A percentile compares a stretch with the other conserved stretches of the same genome.
phyloP scores from a whole-genome alignment of 805 yeast species.

The Blastobotrys terrestris region DNA sequence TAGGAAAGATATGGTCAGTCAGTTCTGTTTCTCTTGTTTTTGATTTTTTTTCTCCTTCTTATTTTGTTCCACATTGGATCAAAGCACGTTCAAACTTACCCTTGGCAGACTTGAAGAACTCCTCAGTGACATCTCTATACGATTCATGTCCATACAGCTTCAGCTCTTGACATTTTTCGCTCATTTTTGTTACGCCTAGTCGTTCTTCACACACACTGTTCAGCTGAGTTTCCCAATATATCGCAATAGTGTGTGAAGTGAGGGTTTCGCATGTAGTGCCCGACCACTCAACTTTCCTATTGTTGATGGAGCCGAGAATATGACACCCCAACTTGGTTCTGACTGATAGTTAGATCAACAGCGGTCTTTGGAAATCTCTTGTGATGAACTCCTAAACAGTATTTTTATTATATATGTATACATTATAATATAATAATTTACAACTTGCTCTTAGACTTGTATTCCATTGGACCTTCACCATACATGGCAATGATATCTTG shows the following conservation, averaged over 20 bases:
- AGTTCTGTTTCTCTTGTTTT: too few species aligned
- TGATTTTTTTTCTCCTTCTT: too few species aligned
- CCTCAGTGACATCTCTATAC: slow-evolving; percentile 26
- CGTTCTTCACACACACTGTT: too few species aligned
- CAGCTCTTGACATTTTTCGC: slow-evolving; percentile 11
- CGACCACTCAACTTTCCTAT: neutral
- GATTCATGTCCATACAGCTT: slow-evolving; percentile 25
- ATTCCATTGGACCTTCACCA: slow-evolving; percentile 37
- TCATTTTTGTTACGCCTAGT: neutral
- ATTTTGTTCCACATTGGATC: too few species aligned
- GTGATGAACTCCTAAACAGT: too few species aligned
- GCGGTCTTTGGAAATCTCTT: too few species aligned
- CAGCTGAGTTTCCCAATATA: neutral
- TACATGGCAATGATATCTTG: slow-evolving; percentile 40
- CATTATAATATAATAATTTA: slow-evolving; percentile 1
- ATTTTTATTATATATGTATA: too few species aligned
- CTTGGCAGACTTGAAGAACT: slow-evolving; percentile 18
- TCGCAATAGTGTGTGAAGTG: too few species aligned
- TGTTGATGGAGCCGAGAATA: too few species aligned
- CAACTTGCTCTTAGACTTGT: slow-evolving; percentile 3
- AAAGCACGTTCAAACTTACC: too few species aligned
- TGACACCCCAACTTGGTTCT: too few species aligned
- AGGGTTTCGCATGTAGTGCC: neutral
- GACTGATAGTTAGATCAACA: too few species aligned
- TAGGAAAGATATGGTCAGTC: neutral